Conservation (phyloP, 2,329 filamentous ascomycete species). For the Colletotrichum australisinense region DNA sequence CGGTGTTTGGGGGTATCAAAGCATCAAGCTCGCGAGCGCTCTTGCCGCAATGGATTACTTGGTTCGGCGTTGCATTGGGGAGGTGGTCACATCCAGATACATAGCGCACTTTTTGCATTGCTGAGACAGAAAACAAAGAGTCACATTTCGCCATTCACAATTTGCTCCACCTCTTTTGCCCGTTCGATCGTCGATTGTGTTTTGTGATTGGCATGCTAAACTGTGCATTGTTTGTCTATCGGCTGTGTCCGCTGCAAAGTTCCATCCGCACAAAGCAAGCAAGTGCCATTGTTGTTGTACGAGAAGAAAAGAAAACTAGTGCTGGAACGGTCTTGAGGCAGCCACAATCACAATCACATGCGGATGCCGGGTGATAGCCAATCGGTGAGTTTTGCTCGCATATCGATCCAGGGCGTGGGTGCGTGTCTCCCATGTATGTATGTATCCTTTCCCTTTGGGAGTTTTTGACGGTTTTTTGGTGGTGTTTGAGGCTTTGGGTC, state of each 20-base stretch:
- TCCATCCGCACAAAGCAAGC: background rate
- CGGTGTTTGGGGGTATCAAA: constrained; percentile 32
- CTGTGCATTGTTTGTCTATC: background rate
- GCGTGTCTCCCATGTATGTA: background rate
- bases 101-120: constrained; percentile 34
- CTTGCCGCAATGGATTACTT: constrained; percentile 12
- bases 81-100: constrained; percentile 31
- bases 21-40: constrained; percentile 23
- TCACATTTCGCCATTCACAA: constrained; percentile 1
- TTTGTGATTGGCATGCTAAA: background rate
- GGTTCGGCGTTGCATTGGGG: constrained; percentile 28
- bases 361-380: background rate
- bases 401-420: background rate
- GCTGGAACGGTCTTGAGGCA: background rate
- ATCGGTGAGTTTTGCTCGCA: background rate
- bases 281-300: background rate
- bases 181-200: background rate
- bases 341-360: background rate
- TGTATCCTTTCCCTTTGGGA: background rate
- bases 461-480: background rate
- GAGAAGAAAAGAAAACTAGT: background rate
- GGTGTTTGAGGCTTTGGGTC: background rate
- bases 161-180: background rate
- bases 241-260: background rate
- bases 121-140: constrained; percentile 29